phyloP scores from a whole-genome alignment of 371 early-diverging fungal genomes.

The Lichtheimia ornata region DNA sequence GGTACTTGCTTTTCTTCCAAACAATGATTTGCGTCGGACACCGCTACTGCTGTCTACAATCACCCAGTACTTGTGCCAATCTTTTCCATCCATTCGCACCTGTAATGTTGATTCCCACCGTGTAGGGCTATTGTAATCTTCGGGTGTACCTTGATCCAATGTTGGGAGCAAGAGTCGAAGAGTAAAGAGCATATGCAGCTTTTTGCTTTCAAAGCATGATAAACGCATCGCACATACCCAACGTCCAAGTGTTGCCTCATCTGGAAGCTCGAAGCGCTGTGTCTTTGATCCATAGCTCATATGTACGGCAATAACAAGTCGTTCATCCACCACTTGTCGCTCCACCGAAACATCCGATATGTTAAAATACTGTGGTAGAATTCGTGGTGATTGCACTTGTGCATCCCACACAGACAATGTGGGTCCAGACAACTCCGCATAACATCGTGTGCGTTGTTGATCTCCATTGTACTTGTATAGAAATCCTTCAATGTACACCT shows the following conservation, averaged over 20 bases:
- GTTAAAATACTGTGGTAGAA: slow-evolving; percentile 69
- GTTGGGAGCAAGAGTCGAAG: slow-evolving; percentile 50
- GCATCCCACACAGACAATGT: slow-evolving; percentile 66
- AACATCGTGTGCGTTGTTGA: slow-evolving; percentile 64
- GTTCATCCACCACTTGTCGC: slow-evolving; percentile 32
- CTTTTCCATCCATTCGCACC: slow-evolving; percentile 57
- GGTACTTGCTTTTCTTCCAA: slow-evolving; percentile 26
- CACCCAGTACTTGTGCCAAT: slow-evolving; percentile 66
- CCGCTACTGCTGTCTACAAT: slow-evolving; percentile 48
- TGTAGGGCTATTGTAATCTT: slow-evolving; percentile 22
- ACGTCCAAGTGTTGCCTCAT: slow-evolving; percentile 39
- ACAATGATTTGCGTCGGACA: slow-evolving; percentile 39
- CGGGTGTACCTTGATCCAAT: slow-evolving; percentile 26
- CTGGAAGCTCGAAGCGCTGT: slow-evolving; percentile 50
- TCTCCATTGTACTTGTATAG: slow-evolving; percentile 61
- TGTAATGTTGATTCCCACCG: slow-evolving; percentile 44
- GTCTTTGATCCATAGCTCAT: background rate
- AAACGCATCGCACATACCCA: slow-evolving; percentile 75
- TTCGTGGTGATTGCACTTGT: slow-evolving; percentile 29
- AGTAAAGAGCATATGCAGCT: slow-evolving; percentile 76
- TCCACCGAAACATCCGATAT: slow-evolving; percentile 60
- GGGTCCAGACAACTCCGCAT: slow-evolving; percentile 71
- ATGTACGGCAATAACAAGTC: slow-evolving; percentile 49
- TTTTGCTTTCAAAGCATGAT: slow-evolving; percentile 72
- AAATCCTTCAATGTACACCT: slow-evolving; percentile 72